Evolutionary conservation across 2,329 filamentous ascomycete species (phyloP).

Genomic region (Ascochyta lentis): DNA sequence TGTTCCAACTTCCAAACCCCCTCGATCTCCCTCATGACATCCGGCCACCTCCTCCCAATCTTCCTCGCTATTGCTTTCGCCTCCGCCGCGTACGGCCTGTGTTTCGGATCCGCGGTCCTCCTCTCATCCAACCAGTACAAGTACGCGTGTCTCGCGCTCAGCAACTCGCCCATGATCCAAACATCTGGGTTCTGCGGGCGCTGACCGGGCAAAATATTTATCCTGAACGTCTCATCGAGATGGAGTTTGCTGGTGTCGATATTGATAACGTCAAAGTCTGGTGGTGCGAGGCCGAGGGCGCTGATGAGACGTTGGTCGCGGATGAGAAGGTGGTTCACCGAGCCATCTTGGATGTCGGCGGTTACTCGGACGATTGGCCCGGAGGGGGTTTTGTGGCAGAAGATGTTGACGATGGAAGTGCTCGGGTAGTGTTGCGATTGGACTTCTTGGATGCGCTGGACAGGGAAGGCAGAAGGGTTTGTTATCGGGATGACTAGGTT

Average conservation of each 20-base stretch:
- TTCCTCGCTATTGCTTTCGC: slow-evolving; percentile 12
- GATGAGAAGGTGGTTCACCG: slow-evolving; percentile 25
- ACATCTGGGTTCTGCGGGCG: not conserved
- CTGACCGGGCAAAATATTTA: slow-evolving; percentile 11
- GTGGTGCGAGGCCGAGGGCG: slow-evolving; percentile 17
- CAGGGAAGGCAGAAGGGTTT: slow-evolving; percentile 21
- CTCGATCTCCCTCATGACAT: slow-evolving; percentile 26
- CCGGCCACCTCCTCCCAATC: slow-evolving; percentile 8
- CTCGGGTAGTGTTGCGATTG: slow-evolving; percentile 21
- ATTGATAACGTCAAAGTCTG: slow-evolving; percentile 2
- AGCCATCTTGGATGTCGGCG: slow-evolving; percentile 21
- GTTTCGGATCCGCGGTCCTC: slow-evolving; percentile 11
- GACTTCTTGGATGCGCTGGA: slow-evolving; percentile 19
- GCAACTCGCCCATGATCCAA: slow-evolving; percentile 23
- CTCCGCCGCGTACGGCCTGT: slow-evolving; percentile 16
- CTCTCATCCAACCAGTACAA: slow-evolving; percentile 26
- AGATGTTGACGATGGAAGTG: slow-evolving; percentile 16
- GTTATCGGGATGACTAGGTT: slow-evolving; percentile 11
- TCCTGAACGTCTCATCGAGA: slow-evolving; percentile 20
- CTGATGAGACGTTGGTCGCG: slow-evolving; percentile 16
- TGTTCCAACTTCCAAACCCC: slow-evolving; percentile 22
- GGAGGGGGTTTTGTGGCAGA: slow-evolving; percentile 4
- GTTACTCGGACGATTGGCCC: slow-evolving; percentile 17
- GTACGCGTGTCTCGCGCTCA: slow-evolving; percentile 23
- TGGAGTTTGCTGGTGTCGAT: not conserved